These are phyloP conservation scores for Sclerotinia minor DNA, from an alignment of 2,329 filamentous ascomycete genomes.

Conservation along the genomic window DNA sequence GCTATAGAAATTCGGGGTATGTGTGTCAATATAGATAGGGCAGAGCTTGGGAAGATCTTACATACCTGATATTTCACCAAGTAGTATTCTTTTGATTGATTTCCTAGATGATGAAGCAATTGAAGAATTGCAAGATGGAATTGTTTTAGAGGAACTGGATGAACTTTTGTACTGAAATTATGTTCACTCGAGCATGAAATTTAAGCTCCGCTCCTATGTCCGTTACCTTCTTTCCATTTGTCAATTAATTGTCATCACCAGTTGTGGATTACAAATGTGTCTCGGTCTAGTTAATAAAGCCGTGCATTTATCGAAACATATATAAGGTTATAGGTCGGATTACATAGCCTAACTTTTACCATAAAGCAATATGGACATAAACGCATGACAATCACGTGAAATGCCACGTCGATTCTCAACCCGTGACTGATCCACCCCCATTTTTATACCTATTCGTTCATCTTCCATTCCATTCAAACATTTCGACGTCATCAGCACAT, in stretches of 20 bases:
- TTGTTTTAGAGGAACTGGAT: not conserved
- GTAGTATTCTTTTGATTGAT: not conserved
- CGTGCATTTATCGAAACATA: no score
- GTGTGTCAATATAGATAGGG: not conserved
- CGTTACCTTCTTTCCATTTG: no score
- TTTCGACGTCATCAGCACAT: not conserved
- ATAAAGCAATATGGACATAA: no score
- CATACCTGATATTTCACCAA: not conserved
- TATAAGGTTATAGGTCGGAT: no score
- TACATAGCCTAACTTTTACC: no score
- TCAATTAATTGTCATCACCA: not conserved
- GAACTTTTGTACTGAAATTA: no score
- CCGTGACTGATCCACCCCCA: constrained; percentile 18
- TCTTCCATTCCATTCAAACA: not conserved
- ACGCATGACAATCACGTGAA: not conserved
- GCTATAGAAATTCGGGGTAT: not conserved
- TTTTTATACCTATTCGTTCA: not conserved
- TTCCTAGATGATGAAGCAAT: not conserved
- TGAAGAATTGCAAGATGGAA: not conserved
- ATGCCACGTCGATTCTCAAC: constrained; percentile 2
- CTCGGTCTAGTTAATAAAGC: no score
- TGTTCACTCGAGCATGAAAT: not conserved
- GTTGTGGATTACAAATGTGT: no score
- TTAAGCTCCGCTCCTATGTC: no score
- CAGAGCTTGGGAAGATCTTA: not conserved